Evolutionary conservation across 441 rosid species (phyloP), one percentile per base, ranked within the genome.

Genomic region (Dalechampia spathulata): DNA sequence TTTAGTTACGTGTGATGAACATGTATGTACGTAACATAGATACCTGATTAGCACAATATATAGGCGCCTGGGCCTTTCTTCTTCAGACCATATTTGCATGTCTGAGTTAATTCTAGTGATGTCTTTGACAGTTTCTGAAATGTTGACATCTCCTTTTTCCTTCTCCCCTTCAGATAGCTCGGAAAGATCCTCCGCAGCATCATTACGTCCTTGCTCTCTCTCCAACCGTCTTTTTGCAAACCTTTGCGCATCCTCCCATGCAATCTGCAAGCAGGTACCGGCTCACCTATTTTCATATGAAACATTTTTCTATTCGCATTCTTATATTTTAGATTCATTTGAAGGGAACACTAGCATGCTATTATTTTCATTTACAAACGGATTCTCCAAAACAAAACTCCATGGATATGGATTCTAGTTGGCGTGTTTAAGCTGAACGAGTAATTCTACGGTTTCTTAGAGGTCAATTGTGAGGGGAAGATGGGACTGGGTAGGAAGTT

Each of bases 121-220:
- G 7, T 71, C 32, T 65, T 57, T 71, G 34, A 23, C 49, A 25
- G 81, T 1, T 60, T 75, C 81, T 6, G 68, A 46, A 38, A n/a
- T 3, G 28, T 47, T 61, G 19, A 54, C 1, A 41, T 74, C 74
- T 1, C 67, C 66, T 68, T 75, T 81, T 66, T 86, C 94, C 75
- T 75, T 85, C 67, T 90, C 95, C 10, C 98, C 95, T 55, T 90
- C 94, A 0, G 96, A 90, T 30, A 85, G 83, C 79, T 90, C 96
- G 5, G 87, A 81, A 39, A 84, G 76, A 49, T 84, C 91, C 5
- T 78, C 81, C 1, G 73, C 87, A 0, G 94, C 96, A 49, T 87
- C 94, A 45, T 80, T 69, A 11, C 93, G 83, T 11, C 96, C 96
- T 69, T 83, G 83, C 74, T 91, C 95, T 2, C 85, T 73, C 65